These are phyloP conservation scores for Aspergillus melleus DNA, from an alignment of 2,329 filamentous ascomycete genomes.

Conservation along the genomic window DNA sequence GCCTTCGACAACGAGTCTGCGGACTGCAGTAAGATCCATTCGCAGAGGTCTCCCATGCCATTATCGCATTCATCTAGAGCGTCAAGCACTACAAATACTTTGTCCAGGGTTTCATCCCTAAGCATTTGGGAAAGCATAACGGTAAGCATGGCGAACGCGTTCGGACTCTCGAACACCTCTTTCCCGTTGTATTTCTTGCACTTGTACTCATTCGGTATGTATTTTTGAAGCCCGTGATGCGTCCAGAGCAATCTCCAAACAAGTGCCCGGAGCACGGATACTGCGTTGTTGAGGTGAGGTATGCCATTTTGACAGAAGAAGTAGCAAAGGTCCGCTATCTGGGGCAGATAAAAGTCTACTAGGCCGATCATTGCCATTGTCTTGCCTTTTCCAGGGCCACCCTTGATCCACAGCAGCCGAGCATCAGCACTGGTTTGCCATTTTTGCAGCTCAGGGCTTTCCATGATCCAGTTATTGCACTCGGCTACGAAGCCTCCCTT, in stretches of 20 bases:
- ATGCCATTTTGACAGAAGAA: neutral
- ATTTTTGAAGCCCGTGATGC: no score
- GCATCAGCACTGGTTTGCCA: neutral
- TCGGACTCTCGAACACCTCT: no score
- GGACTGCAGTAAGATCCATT: no score
- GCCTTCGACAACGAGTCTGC: no score
- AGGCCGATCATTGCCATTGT: neutral
- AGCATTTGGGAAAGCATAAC: neutral
- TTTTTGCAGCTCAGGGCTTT: neutral
- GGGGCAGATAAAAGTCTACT: neutral
- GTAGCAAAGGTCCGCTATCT: neutral
- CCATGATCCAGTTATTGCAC: neutral
- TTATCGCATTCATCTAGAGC: neutral
- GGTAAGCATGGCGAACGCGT: neutral
- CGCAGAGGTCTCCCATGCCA: no score
- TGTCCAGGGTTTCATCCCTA: neutral
- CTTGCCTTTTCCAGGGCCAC: neutral
- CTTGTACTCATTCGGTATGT: no score
- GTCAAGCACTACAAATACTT: neutral
- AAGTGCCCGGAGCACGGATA: no score
- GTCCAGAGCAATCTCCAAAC: no score
- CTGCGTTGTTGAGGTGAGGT: neutral
- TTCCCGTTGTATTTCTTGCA: no score
- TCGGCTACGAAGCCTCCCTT: no score
- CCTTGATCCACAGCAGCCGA: neutral